These are phyloP conservation scores for Cryptococcus sp. DNA, from an alignment of 1,284 basidiomycete species.

Conservation along the genomic window DNA sequence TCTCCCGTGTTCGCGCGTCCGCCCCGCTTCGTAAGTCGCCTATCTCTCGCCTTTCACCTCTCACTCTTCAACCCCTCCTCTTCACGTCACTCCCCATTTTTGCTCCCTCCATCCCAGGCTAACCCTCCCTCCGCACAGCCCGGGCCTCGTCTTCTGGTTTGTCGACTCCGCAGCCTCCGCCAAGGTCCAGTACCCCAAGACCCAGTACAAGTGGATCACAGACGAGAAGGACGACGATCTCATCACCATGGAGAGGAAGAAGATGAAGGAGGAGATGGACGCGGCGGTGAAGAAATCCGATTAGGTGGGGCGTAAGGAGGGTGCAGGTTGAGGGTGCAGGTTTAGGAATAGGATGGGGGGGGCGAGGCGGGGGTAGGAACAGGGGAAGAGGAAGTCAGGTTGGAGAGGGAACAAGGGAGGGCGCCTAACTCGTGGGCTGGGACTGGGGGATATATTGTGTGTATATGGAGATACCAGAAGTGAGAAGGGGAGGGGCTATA, in stretches of 20 bases:
- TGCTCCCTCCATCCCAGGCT: background rate
- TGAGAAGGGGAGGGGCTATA: no score
- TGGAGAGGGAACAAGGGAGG: no score
- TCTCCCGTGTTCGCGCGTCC: slow-evolving; percentile 79
- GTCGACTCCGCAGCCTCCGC: slow-evolving; percentile 73
- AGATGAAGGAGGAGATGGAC: slow-evolving; percentile 42
- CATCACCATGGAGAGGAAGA: slow-evolving; percentile 30
- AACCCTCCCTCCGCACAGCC: slow-evolving; percentile 42
- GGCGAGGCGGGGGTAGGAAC: no score
- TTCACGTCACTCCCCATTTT: background rate
- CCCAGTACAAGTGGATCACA: slow-evolving; percentile 47
- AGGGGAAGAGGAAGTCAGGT: no score
- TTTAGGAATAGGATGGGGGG: no score
- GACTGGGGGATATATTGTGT: no score
- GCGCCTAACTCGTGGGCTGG: no score
- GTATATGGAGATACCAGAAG: no score
- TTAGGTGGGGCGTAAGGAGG: background rate
- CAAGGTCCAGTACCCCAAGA: slow-evolving; percentile 52
- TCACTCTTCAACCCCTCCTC: background rate
- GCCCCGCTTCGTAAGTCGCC: slow-evolving; percentile 57
- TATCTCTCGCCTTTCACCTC: background rate
- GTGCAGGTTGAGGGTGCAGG: no score
- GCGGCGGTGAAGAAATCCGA: slow-evolving; percentile 33
- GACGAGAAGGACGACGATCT: slow-evolving; percentile 27
- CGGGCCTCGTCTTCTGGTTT: slow-evolving; percentile 89